Base-by-base conservation (phyloP, 2,329 filamentous ascomycete genomes). In the Ophiostoma novo-ulmi region DNA sequence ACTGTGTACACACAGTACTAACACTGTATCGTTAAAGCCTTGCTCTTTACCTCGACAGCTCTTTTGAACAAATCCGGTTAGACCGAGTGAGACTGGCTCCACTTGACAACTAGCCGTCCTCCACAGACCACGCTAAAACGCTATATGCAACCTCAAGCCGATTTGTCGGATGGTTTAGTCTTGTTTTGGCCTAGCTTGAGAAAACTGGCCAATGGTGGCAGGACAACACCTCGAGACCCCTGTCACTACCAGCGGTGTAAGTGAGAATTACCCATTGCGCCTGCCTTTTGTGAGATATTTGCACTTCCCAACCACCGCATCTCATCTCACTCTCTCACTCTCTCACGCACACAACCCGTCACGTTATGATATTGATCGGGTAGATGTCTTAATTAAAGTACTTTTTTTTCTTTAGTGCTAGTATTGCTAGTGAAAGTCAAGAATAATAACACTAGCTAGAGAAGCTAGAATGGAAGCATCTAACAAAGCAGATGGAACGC, bases 151-250 rank as follows among this genome's bases (percentile, higher is more conserved):
- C 58, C 5, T 35, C 52, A 58, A 26, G 52, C 52, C 52, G 52
- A 58, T 17, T 26, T 26, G 52, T 63, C 58, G 58, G 58, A 35
- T 63, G 58, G 26, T 35, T 14, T 63, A 63, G 58, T 17, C 26
- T 11, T 7, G 26, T 17, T 17, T 17, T 17, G 11, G 26, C 17
- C 58, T 63, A 63, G 58, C 58, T 35, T 5, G 5, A 7, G 7
- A 13, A 17, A 17, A 13, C 10, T 58, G 6, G 26, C 58, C 58
- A 63, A 63, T 35, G 5, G 26, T 2, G 7, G 26, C 22, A 26
- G 26, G 58, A 31, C 58, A 63, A 63, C n/a, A 63, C n/a, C n/a
- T 31, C 52, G 52, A 58, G 52, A 58, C 52, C 52, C 52, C 52
- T 58, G 52, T 5, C 52, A 58, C 52, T 58, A 58, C 52, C 52